Evolutionary conservation across 108 stramenopile genomes (phyloP).

Genomic region (Fragilariopsis cylindrus): DNA sequence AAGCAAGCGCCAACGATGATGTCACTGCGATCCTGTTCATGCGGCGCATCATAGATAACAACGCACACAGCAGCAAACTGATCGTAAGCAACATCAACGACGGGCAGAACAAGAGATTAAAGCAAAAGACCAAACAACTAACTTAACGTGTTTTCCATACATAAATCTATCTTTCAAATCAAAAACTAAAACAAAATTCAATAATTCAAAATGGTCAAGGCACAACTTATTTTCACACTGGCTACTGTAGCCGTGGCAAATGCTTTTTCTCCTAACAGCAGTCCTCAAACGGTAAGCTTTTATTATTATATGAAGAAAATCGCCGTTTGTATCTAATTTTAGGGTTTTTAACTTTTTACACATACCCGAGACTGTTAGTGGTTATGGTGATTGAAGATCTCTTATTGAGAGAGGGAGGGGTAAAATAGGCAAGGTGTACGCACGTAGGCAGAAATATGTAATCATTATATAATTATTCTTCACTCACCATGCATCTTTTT

Average conservation of each 20-base stretch:
- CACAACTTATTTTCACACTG: conserved; percentile 3
- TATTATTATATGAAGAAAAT: neutral
- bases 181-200: neutral
- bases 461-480: neutral
- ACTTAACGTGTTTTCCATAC: no score
- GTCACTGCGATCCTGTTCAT: no score
- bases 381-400: neutral
- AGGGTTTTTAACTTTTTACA: neutral
- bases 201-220: conserved; percentile 13
- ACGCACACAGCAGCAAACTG: no score
- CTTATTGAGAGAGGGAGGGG: neutral
- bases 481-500: neutral
- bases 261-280: conserved; percentile 5
- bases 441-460: neutral
- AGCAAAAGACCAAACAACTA: no score
- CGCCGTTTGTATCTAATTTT: neutral
- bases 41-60: no score
- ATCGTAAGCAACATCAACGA: no score
- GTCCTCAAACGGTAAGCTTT: neutral
- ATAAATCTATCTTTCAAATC: no score
- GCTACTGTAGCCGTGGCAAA: conserved; percentile 11
- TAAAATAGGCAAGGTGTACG: neutral
- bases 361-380: neutral
- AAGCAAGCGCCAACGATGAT: no score
- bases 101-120: no score